These are phyloP conservation scores for Tillandsia fasciculata DNA, from an alignment of 176 grass and related monocot species.

Conservation along the genomic window DNA sequence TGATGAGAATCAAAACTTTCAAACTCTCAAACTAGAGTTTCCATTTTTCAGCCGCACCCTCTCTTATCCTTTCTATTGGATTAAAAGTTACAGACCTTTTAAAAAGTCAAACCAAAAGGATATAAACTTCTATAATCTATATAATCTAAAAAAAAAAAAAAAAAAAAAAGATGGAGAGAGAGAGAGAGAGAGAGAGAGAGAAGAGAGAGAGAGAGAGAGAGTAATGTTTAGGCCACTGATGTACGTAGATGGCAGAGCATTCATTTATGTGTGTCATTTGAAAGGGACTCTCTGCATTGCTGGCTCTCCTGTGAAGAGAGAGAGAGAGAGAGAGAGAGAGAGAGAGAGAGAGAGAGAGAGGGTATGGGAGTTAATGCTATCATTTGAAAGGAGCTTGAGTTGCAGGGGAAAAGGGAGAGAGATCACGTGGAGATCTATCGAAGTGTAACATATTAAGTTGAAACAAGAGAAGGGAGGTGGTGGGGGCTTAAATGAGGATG, in stretches of 20 bases:
- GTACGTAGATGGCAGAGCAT: not conserved
- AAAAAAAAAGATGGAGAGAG: not conserved
- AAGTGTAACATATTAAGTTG: not conserved
- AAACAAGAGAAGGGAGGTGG: not conserved
- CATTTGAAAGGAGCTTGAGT: slow-evolving; percentile 8
- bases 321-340: not conserved
- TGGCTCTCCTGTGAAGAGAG: not conserved
- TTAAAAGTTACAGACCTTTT: no score
- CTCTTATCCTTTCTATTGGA: no score
- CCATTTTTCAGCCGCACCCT: no score
- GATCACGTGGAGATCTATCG: not conserved
- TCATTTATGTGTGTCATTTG: slow-evolving; percentile 15
- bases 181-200: not conserved
- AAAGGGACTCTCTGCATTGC: not conserved
- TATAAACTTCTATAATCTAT: no score
- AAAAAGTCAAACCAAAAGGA: no score
- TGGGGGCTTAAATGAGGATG: not conserved
- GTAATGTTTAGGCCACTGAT: not conserved
- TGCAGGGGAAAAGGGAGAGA: not conserved
- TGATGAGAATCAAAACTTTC: no score
- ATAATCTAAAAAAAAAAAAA: no score
- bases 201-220: not conserved
- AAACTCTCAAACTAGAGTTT: no score
- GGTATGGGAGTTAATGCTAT: not conserved
- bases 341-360: no score